phyloP scores from a whole-genome alignment of 768 basidiomycete genomes.

The Neoboletus subvelutipes region DNA sequence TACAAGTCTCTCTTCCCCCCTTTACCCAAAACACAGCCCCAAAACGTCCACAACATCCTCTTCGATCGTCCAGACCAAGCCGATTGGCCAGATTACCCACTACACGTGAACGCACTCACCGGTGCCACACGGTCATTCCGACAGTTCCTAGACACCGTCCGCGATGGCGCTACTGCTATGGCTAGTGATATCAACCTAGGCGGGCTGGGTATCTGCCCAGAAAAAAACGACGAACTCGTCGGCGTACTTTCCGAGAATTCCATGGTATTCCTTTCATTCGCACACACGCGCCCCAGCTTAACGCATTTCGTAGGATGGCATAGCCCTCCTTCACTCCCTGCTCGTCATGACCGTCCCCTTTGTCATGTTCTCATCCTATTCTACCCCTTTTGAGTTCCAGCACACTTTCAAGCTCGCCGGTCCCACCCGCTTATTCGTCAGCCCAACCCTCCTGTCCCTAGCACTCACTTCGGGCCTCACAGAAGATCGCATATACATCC shows the following conservation, averaged over 20 bases:
- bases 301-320: conserved; percentile 47
- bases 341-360: conserved; percentile 52
- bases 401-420: conserved; percentile 48
- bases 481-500: conserved; percentile 46
- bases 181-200: conserved; percentile 46
- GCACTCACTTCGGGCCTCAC: conserved; percentile 40
- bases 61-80: conserved; percentile 55
- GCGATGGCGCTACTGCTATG: conserved; percentile 58
- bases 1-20: conserved; percentile 58
- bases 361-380: conserved; percentile 50
- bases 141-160: conserved; percentile 51
- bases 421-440: conserved; percentile 54
- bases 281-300: not conserved
- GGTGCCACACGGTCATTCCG: conserved; percentile 45
- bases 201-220: conserved; percentile 52
- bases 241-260: conserved; percentile 73
- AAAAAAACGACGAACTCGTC: conserved; percentile 53
- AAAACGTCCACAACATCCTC: conserved; percentile 55
- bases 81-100: conserved; percentile 52
- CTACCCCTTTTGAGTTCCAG: conserved; percentile 56
- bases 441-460: conserved; percentile 42
- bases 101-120: conserved; percentile 56
- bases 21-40: conserved; percentile 45
- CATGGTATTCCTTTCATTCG: conserved; percentile 39
- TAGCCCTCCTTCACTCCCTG: conserved; percentile 48